A percentile compares a stretch with the other conserved stretches of the same genome.
Conservation (phyloP, 164 flowering plant genomes). For the Chimonanthus salicifolius region DNA sequence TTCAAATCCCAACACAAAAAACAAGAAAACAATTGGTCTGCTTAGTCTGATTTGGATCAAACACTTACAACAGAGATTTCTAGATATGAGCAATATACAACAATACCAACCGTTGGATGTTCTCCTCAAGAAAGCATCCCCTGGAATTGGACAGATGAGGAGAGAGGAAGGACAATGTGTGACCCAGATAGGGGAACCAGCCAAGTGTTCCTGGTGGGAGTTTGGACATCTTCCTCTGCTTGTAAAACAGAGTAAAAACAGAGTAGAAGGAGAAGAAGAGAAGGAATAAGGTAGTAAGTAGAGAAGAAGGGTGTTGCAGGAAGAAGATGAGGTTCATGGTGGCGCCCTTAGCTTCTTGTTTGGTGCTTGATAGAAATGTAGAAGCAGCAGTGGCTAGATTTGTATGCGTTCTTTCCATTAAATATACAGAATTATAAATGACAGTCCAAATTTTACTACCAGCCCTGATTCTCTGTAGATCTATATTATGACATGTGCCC, state of each 20-base stretch:
- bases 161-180: conserved; percentile 4
- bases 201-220: conserved; percentile 13
- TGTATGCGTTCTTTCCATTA: too few species aligned
- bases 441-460: too few species aligned
- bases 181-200: conserved; percentile 9
- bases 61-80: background rate
- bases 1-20: background rate
- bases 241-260: background rate
- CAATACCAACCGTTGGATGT: conserved; percentile 4
- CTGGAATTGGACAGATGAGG: conserved; percentile 10
- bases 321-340: background rate
- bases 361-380: too few species aligned
- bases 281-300: background rate
- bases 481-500: too few species aligned
- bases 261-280: background rate
- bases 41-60: background rate
- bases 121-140: conserved; percentile 6
- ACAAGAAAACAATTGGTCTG: background rate
- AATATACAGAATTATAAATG: too few species aligned
- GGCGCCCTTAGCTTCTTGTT: too few species aligned
- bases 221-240: background rate
- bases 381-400: too few species aligned
- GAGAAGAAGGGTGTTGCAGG: background rate
- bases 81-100: background rate
- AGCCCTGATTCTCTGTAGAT: too few species aligned